These are phyloP conservation scores for Zhuliangozyma parablackwelliae DNA, from an alignment of 1,139 yeast genomes.

Conservation along the genomic window DNA sequence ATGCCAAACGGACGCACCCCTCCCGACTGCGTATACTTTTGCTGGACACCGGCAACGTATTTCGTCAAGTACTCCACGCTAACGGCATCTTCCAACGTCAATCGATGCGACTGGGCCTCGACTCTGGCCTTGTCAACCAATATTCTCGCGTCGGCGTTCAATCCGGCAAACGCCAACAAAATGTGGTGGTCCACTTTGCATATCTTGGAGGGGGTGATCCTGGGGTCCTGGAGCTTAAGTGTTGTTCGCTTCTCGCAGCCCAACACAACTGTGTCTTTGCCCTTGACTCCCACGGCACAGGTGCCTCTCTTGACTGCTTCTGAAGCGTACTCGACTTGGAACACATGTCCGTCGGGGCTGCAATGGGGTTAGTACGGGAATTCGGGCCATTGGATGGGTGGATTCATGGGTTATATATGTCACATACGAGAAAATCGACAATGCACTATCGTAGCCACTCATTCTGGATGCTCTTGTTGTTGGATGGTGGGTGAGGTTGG, in stretches of 20 bases:
- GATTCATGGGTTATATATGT: background rate
- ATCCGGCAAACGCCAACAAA: slow-evolving; percentile 92
- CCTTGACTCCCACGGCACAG: slow-evolving; percentile 95
- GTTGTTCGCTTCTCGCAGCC: slow-evolving; percentile 98
- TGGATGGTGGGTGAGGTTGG: too few relatives aligned
- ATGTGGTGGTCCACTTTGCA: slow-evolving; percentile 89
- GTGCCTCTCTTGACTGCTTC: slow-evolving; percentile 99
- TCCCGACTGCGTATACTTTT: slow-evolving; percentile 95
- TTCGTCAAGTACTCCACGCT: slow-evolving; percentile 88
- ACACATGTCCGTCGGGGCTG: slow-evolving; percentile 98
- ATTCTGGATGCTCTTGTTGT: slow-evolving; percentile 18
- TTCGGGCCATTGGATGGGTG: background rate
- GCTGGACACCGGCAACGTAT: slow-evolving; percentile 96
- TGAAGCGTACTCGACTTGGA: slow-evolving; percentile 96
- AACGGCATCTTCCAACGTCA: slow-evolving; percentile 92
- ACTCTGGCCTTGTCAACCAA: slow-evolving; percentile 92
- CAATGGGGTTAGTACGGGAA: slow-evolving; percentile 15
- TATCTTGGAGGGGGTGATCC: slow-evolving; percentile 92
- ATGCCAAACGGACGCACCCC: slow-evolving; percentile 96
- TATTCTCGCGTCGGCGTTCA: slow-evolving; percentile 96
- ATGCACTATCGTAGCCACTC: slow-evolving; percentile 99
- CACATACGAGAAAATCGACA: slow-evolving; percentile 91
- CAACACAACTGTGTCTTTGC: slow-evolving; percentile 79
- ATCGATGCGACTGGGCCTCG: slow-evolving; percentile 94
- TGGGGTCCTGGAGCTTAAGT: slow-evolving; percentile 88